These are phyloP conservation scores for Isatis tinctoria DNA, from an alignment of 345 rosid genomes.

Conservation along the genomic window DNA sequence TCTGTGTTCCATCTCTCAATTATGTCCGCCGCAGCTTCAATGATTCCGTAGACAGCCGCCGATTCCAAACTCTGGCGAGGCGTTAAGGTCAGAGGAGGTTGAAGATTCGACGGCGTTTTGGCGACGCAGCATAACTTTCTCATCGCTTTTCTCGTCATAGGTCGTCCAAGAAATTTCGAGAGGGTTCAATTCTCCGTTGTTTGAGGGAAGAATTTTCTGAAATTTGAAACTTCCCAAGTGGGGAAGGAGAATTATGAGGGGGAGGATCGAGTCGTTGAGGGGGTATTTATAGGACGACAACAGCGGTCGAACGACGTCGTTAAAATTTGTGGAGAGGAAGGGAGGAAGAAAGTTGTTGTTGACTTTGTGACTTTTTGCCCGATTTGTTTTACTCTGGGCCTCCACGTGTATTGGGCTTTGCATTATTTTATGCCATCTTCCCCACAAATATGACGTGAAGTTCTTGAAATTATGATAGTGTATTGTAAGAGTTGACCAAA, in stretches of 20 bases:
- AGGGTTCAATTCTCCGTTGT: not conserved
- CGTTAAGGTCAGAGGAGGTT: conserved; percentile 20
- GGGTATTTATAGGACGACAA: conserved; percentile 8
- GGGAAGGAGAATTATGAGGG: not conserved
- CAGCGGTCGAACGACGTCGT: conserved; percentile 9
- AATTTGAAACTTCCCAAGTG: not conserved
- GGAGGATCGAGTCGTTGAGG: not conserved
- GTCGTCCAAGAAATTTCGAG: not conserved
- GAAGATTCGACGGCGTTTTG: conserved; percentile 14
- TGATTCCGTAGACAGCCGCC: conserved; percentile 28
- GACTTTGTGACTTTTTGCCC: not conserved
- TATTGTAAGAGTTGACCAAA: not conserved
- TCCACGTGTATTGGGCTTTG: conserved; percentile 14
- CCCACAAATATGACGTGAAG: not conserved
- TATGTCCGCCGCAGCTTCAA: conserved; percentile 41
- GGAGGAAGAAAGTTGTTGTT: conserved; percentile 1
- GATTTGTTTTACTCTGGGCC: conserved; percentile 6
- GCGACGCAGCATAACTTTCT: conserved; percentile 38
- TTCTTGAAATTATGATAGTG: not conserved
- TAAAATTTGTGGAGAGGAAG: not conserved
- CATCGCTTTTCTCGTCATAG: conserved; percentile 35
- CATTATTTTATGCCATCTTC: conserved; percentile 7
- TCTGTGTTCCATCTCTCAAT: conserved; percentile 54
- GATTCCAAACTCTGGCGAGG: conserved; percentile 27
- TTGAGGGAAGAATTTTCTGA: not conserved